Base-by-base conservation (phyloP, 2,329 filamentous ascomycete species). In the Penicillium sp. region DNA sequence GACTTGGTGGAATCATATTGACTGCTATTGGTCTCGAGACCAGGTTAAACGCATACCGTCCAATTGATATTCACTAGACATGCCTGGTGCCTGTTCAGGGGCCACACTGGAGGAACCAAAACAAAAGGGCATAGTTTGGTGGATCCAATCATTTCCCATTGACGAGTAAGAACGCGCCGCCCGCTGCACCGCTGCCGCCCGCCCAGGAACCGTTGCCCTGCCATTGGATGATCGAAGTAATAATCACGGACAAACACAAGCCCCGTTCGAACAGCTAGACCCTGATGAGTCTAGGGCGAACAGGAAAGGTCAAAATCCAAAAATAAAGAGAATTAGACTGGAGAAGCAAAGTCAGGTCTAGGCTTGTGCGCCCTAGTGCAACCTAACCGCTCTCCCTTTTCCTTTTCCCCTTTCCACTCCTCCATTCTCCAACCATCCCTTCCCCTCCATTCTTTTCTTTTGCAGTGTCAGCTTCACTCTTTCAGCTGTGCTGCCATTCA, bases 381-480 rank as follows among this genome's bases (percentile, higher is more conserved):
- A 23, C 48, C 48, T 53, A 45, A 44, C 39, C 50, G 35, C 37
- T 37, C 50, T 52, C 26, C 42, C 49, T 27, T 35, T 57, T 57
- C 61, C 65, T 61, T 62, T 65, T 60, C 62, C 62, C 62, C 62
- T 61, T 62, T 65, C 61, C 53, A 50, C 37, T 53, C 37, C 45
- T 25, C 44, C 43, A 48, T 39, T 48, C 60, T 50, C 45, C 51
- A 45, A 53, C 59, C 43, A 55, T 42, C 54, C 47, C 55, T 53
- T 33, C 63, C 47, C 62, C 62, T 61, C 61, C 65, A 65, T 67
- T 64, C 61, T 61, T 58, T 59, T 63, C 35, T 61, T 62, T 58
- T 66, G 74, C 76, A 74, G 78, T 78, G 73, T 75, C 81, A 79
- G 83, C 83, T 86, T 85, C 84, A 86, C 81, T 87, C 84, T 77